Evolutionary conservation across 1,139 yeast species (phyloP).

Genomic region (Candida albicans): DNA sequence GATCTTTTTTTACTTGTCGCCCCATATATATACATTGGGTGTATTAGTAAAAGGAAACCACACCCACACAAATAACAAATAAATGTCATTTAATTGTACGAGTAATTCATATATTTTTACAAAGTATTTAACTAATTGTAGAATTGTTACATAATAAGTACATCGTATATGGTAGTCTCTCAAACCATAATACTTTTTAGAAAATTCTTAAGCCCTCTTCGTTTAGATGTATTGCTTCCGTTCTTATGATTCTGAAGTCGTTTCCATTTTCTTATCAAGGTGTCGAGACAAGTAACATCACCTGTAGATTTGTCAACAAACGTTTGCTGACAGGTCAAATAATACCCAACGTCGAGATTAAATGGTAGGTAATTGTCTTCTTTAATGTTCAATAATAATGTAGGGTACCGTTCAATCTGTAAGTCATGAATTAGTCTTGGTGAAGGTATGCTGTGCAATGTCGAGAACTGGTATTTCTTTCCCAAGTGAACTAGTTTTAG

Average conservation of each 20-base stretch:
- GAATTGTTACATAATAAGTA: background rate
- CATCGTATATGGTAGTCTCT: background rate
- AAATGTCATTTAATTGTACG: constrained; percentile 6
- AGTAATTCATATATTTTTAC: background rate
- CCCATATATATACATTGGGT: background rate
- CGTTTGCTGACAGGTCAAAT: constrained; percentile 7
- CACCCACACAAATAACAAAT: constrained; percentile 1
- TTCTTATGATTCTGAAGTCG: background rate
- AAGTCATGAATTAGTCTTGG: constrained; percentile 8
- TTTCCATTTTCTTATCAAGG: constrained; percentile 9
- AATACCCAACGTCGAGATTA: constrained; percentile 10
- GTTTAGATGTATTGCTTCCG: background rate
- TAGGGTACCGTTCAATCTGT: constrained; percentile 11
- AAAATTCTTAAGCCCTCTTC: constrained; percentile 1
- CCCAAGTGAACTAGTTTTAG: constrained; percentile 16
- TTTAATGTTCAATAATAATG: constrained; percentile 10
- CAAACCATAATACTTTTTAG: constrained; percentile 4
- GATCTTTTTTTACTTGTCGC: background rate
- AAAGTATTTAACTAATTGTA: too few relatives aligned
- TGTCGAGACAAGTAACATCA: constrained; percentile 14
- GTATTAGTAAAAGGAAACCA: background rate
- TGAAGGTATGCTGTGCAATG: constrained; percentile 1
- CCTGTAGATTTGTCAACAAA: constrained; percentile 14
- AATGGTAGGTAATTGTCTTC: background rate
- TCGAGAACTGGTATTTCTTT: constrained; percentile 11